Evolutionary conservation across 2,329 filamentous ascomycete species (phyloP), one percentile per base, ranked within the genome.

Genomic region (Ceratocystis diversiconidia): DNA sequence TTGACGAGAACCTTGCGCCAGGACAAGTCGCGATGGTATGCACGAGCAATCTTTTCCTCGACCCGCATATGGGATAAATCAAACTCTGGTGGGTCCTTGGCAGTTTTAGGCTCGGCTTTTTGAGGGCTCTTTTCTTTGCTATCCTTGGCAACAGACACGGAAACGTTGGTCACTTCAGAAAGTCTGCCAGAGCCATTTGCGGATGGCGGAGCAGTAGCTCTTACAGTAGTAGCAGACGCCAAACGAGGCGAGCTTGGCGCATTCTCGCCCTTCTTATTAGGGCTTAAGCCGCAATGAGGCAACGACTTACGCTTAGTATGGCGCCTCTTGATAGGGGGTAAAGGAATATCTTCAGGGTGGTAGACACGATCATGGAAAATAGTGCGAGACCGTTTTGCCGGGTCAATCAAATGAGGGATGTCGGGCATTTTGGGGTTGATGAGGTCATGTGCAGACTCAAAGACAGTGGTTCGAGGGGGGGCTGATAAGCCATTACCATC

Each of bases 321-420:
- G 2, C 80, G 78, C 71, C 79, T 82, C 73, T 85, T 86, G 52
- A 85, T 75, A 0, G 89, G 87, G 7, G 91, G 89, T 0, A 87
- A 85, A 0, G 94, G 94, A 44, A 99, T 96, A 72, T 99, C 94
- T 55, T 87, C 83, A 0, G 94, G 92, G 71, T 96, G 90, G 73
- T 99, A 99, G 17, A 99, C 84, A 10, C 94, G 87, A 74, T 99
- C 94, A 74, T 99, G 94, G 75, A 97, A 97, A 68, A 99, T 99
- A 1, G 92, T 92, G 60, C 90, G 84, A 0, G 90, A 85, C 17
- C 94, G 86, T 62, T 84, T 87, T 1, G 86, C 81, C 6, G 94
- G 92, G 70, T 97, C 88, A 63, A 92, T 82, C 46, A 99, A 79
- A 74, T 90, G 99, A 57, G 91, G 86, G 2, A 84, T 79, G 0